Base-by-base conservation (phyloP, 116 monocot genomes). In the Trichopus zeylanicus region DNA sequence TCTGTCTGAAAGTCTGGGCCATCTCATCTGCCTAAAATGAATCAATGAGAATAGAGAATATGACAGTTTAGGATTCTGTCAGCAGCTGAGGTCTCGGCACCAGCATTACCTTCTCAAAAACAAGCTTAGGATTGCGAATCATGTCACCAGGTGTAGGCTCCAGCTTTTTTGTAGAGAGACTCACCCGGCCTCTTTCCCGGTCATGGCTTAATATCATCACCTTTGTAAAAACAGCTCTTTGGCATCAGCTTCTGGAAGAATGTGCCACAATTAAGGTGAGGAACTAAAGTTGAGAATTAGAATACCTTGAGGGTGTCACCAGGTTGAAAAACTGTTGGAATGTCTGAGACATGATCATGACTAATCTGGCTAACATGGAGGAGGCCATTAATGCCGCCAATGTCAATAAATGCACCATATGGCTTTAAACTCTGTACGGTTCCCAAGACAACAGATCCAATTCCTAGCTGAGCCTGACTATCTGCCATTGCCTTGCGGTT, bases 71-170 rank as follows among this genome's bases (percentile, higher is more conserved):
- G n/a, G n/a, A n/a, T n/a, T n/a, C n/a, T n/a, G n/a, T n/a, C n/a
- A n/a, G n/a, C n/a, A n/a, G n/a, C n/a, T n/a, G n/a, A n/a, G n/a
- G n/a, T n/a, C n/a, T n/a, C n/a, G n/a, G n/a, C n/a, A n/a, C n/a
- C n/a, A n/a, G n/a, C n/a, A n/a, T n/a, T 52, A 98, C 98, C 91
- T 98, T 98, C 74, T 98, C 98, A 70, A 91, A 98, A 26, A 98
- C 98, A 51, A 97, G 87, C 56, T 84, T 80, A 25, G 98, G 98
- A 67, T 98, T 88, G 55, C 84, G 84, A 70, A 98, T 98, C 98
- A 98, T 98, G 73, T 98, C 91, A 55, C 98, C 98, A 29, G 98
- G 98, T n/a, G 98, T 88, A 52, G 98, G 98, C 59, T 98, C 98
- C 12, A 98, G 73, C 71, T 98, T 98, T 70, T 98, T 98, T 9